A percentile compares a stretch with the other conserved stretches of the same genome.
Evolutionary conservation across 1,284 basidiomycete species (phyloP).

Genomic region (Golubevia pallescens): DNA sequence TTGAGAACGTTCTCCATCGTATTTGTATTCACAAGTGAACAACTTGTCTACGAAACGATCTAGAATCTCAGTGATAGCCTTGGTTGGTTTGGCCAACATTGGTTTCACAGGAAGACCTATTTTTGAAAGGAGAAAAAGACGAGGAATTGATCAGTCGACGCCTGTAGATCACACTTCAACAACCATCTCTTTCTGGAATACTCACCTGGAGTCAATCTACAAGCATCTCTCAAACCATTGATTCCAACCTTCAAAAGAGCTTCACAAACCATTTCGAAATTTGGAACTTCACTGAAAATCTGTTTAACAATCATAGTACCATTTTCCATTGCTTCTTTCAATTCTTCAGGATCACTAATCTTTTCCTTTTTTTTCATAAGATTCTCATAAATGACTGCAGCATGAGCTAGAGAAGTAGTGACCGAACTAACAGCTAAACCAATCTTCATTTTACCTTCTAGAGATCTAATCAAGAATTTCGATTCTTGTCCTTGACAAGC

Average conservation of each 20-base stretch:
- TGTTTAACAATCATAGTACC: constrained; percentile 48
- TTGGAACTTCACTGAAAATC: constrained; percentile 57
- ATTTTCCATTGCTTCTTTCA: constrained; percentile 41
- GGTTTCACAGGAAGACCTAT: constrained; percentile 58
- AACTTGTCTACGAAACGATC: constrained; percentile 57
- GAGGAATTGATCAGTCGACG: neutral
- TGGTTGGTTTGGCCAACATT: constrained; percentile 63
- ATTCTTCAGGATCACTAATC: constrained; percentile 26
- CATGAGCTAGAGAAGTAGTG: constrained; percentile 48
- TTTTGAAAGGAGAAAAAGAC: neutral
- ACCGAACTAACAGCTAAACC: constrained; percentile 58
- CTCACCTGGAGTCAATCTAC: constrained; percentile 49
- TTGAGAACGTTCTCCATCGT: constrained; percentile 63
- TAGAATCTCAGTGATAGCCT: constrained; percentile 59
- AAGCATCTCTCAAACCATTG: constrained; percentile 30
- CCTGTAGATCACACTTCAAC: neutral
- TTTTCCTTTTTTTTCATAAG: constrained; percentile 16
- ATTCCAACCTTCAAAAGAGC: constrained; percentile 48
- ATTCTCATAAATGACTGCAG: constrained; percentile 22
- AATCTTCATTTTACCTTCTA: constrained; percentile 61
- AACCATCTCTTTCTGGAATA: neutral
- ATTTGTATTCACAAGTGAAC: constrained; percentile 64
- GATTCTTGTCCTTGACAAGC: constrained; percentile 57
- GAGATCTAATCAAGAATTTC: constrained; percentile 58
- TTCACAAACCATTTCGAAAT: constrained; percentile 53